These are phyloP conservation scores for Botrytis medusae DNA, from an alignment of 2,329 filamentous ascomycete species.

Conservation along the genomic window DNA sequence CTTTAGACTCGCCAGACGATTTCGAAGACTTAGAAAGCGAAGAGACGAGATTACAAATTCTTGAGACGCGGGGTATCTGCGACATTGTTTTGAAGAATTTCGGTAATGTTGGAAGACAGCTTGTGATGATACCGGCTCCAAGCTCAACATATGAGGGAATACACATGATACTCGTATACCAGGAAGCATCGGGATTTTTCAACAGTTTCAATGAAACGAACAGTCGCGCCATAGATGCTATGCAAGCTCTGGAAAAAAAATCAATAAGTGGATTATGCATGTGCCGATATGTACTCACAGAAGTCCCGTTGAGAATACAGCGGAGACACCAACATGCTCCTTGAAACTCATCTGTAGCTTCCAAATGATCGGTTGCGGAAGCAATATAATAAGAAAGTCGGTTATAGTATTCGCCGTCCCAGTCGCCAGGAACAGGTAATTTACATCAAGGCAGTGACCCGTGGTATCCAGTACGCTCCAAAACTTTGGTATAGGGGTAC, in stretches of 20 bases:
- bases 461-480: neutral
- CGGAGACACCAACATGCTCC: slow-evolving; percentile 8
- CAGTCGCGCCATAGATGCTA: slow-evolving; percentile 4
- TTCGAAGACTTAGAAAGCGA: neutral
- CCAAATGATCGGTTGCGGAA: slow-evolving; percentile 4
- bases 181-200: neutral
- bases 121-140: neutral
- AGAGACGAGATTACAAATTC: neutral
- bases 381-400: slow-evolving; percentile 3
- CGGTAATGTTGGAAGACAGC: neutral
- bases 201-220: neutral
- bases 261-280: neutral
- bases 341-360: slow-evolving; percentile 10
- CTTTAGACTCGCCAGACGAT: neutral
- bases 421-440: neutral
- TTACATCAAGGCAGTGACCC: slow-evolving; percentile 1
- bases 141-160: slow-evolving; percentile 7
- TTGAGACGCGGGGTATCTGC: neutral
- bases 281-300: neutral
- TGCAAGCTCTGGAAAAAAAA: neutral
- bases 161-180: slow-evolving; percentile 1
- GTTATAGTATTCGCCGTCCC: neutral
- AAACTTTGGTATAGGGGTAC: neutral
- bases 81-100: slow-evolving; percentile 7
- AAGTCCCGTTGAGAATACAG: neutral